Conservation (phyloP, 768 basidiomycete genomes). For the Russula sp. region DNA sequence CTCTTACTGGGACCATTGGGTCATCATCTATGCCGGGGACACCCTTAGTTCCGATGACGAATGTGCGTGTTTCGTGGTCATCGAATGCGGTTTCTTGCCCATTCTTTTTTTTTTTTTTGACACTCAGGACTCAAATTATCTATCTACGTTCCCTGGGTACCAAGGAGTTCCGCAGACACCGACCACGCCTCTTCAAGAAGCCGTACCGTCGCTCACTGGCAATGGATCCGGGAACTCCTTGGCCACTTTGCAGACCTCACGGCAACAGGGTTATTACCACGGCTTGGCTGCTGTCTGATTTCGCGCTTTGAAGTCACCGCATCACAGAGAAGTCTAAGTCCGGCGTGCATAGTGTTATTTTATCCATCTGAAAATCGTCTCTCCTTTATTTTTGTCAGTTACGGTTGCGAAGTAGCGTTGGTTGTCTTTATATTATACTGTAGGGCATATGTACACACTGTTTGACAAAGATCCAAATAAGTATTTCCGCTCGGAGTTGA, state of each 20-base stretch:
- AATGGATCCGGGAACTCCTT: not conserved
- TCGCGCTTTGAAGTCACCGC: not conserved
- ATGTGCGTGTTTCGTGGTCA: too few species aligned
- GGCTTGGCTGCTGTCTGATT: not conserved
- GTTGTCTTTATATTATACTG: not conserved
- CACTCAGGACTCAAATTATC: too few species aligned
- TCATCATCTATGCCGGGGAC: too few species aligned
- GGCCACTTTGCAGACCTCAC: not conserved
- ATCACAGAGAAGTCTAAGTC: not conserved
- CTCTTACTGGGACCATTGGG: too few species aligned
- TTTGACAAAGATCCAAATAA: too few species aligned
- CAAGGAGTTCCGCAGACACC: not conserved
- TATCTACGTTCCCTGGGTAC: too few species aligned
- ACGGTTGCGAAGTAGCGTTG: not conserved
- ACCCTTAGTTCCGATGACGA: too few species aligned
- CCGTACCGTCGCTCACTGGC: not conserved
- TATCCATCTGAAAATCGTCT: not conserved
- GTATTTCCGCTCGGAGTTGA: too few species aligned
- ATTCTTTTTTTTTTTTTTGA: too few species aligned
- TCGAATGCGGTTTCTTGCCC: too few species aligned
- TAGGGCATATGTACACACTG: not conserved
- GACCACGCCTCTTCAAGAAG: not conserved
- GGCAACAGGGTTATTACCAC: not conserved
- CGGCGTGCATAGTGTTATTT: not conserved
- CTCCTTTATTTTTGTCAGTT: not conserved